Percentiles rank a stretch among this genome's conserved stretches.
phyloP scores from a whole-genome alignment of 192 early-diverging fungal species.

The Backusella psychrophila region DNA sequence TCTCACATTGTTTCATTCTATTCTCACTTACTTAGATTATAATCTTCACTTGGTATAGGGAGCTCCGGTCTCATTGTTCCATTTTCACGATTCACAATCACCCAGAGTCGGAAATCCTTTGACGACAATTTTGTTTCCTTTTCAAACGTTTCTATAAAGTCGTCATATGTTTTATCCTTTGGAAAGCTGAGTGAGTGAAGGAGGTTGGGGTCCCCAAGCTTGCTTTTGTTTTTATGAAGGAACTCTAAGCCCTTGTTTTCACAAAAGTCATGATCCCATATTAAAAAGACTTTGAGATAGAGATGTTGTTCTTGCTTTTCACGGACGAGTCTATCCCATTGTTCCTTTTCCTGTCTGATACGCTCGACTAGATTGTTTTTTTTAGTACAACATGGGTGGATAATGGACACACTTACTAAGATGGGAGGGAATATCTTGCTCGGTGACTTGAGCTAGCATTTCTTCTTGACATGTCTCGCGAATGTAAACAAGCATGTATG shows the following conservation, averaged over 20 bases:
- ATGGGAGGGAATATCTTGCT: constrained; percentile 80
- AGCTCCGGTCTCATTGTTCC: constrained; percentile 83
- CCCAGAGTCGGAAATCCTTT: constrained; percentile 76
- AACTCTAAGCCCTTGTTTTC: constrained; percentile 85
- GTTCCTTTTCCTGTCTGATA: constrained; percentile 65
- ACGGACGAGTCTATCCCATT: constrained; percentile 53
- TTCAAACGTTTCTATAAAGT: constrained; percentile 54
- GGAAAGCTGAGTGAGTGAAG: not conserved
- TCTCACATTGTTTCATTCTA: too few relatives aligned
- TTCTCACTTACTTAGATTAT: not conserved
- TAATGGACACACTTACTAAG: constrained; percentile 8
- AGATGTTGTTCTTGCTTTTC: constrained; percentile 74
- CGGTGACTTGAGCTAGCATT: constrained; percentile 65
- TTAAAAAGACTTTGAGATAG: constrained; percentile 58
- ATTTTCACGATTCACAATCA: constrained; percentile 82
- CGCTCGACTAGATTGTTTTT: constrained; percentile 24
- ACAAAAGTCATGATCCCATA: constrained; percentile 65
- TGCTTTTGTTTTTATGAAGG: constrained; percentile 42
- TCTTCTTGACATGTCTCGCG: constrained; percentile 68
- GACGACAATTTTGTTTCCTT: constrained; percentile 40
- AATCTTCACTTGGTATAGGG: constrained; percentile 51
- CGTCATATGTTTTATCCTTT: constrained; percentile 55
- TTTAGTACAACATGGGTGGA: not conserved
- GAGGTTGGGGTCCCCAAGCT: not conserved
- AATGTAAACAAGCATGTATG: constrained; percentile 99